Base-by-base conservation (phyloP, 2,329 filamentous ascomycete species). In the Aspergillus tanneri region DNA sequence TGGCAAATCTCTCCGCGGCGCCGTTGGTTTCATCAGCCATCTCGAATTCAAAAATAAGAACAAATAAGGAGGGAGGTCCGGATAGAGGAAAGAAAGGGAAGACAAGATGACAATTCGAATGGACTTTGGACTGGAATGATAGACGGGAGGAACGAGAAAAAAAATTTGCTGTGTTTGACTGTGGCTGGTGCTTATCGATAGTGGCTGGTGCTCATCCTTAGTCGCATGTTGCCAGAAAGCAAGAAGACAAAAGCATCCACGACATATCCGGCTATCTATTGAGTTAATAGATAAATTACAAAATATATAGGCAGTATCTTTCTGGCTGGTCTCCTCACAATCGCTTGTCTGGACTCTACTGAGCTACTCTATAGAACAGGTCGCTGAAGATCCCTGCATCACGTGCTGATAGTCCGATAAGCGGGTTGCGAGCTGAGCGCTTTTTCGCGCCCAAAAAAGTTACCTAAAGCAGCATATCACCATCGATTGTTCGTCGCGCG, bases 1-100 rank as follows among this genome's bases (percentile, higher is more conserved):
- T 97, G 69, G 87, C 89, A 64, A 79, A 78, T 63, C 80, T 74
- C 71, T 81, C 77, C 66, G 71, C 66, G 69, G 70, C 61, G 65
- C 73, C 69, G 75, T 79, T 72, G 62, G 75, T 68, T 71, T 79
- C 76, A 76, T 82, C 68, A 64, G 70, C 74, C 74, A 77, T 77
- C 46, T 66, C 59, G 49, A 58, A 52, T 46, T 39, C n/a, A n/a
- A n/a, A n/a, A n/a, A n/a, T n/a, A n/a, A n/a, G n/a, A n/a, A 12
- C 32, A 32, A 25, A 43, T 39, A 43, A n/a, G 43, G 10, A 35
- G 52, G 41, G 36, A 42, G 49, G 42, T 42, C 36, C 41, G 16
- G 45, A 46, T 46, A 42, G 44, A 41, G 51, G 40, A 47, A 43
- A 49, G 35, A 41, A 52, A 43, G 30, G 46, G 22, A 42, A 23